A percentile compares a stretch with the other conserved stretches of the same genome.
phyloP scores from a whole-genome alignment of 2,329 filamentous ascomycete genomes.

The Beauveria pseudobassiana region DNA sequence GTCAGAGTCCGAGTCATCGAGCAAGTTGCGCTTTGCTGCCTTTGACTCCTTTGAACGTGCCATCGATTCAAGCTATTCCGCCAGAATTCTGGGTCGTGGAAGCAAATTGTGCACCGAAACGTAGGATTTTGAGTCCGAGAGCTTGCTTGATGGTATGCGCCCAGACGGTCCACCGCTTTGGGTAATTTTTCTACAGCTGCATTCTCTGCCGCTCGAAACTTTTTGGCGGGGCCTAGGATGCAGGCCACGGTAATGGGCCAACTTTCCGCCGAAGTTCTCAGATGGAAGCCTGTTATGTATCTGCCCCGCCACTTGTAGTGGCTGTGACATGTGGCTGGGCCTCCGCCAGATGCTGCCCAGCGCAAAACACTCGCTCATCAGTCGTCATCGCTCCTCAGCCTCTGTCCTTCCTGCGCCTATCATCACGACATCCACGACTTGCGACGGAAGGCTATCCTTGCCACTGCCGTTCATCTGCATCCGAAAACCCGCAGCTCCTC shows the following conservation, averaged over 20 bases:
- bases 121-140: background rate
- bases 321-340: conserved; percentile 9
- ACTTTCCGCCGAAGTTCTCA: conserved; percentile 18
- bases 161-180: background rate
- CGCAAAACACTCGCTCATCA: conserved; percentile 8
- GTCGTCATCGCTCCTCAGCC: conserved; percentile 14
- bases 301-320: conserved; percentile 7
- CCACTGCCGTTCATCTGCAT: background rate
- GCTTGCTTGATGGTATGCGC: background rate
- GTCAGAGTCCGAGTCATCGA: conserved; percentile 50
- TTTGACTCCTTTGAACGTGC: conserved; percentile 19
- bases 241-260: conserved; percentile 2
- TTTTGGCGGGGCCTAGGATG: conserved; percentile 15
- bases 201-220: conserved; percentile 12
- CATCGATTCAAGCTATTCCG: background rate
- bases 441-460: background rate
- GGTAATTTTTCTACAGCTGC: background rate
- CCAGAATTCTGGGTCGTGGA: background rate
- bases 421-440: conserved; percentile 3
- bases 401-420: conserved; percentile 11
- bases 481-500: background rate
- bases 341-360: background rate
- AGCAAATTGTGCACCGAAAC: background rate
- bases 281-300: background rate
- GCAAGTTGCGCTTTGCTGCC: conserved; percentile 39